A percentile compares a stretch with the other conserved stretches of the same genome.
Evolutionary conservation across 75 land plant species (phyloP).

Genomic region (Picea sitchensis): DNA sequence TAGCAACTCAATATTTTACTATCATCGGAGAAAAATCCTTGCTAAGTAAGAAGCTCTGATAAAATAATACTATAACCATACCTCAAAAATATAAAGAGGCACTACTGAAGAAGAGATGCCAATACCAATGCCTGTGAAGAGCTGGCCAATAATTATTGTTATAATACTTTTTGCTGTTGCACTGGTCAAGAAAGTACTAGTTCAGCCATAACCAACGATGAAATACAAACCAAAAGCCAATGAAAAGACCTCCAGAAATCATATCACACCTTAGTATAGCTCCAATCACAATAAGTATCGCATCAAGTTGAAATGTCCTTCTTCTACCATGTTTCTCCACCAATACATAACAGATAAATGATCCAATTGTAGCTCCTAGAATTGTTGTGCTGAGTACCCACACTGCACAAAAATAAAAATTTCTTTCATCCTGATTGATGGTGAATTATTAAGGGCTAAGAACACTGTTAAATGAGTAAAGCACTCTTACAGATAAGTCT

Average conservation of each 20-base stretch:
- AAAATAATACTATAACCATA: conserved; percentile 10
- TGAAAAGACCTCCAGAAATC: neutral
- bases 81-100: conserved; percentile 98
- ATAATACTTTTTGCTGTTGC: conserved; percentile 75
- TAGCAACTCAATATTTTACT: neutral
- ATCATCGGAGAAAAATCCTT: neutral
- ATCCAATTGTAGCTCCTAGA: conserved; percentile 93
- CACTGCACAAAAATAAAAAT: conserved; percentile 35
- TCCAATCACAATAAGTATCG: conserved; percentile 83
- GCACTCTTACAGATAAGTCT: too few relatives aligned
- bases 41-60: neutral
- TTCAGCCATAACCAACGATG: neutral
- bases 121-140: conserved; percentile 92
- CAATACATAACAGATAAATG: conserved; percentile 87
- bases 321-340: conserved; percentile 93
- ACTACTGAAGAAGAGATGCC: conserved; percentile 94
- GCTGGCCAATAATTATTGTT: conserved; percentile 82
- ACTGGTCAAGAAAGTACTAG: conserved; percentile 35
- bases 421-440: neutral
- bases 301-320: conserved; percentile 86
- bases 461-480: too few relatives aligned
- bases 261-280: conserved; percentile 70
- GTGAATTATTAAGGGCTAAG: neutral
- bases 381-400: conserved; percentile 94
- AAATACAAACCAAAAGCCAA: neutral